Percentiles rank a stretch among this genome's conserved stretches.
Conservation (phyloP, 306 rosid genomes). For the Cicer chorassanicum region DNA sequence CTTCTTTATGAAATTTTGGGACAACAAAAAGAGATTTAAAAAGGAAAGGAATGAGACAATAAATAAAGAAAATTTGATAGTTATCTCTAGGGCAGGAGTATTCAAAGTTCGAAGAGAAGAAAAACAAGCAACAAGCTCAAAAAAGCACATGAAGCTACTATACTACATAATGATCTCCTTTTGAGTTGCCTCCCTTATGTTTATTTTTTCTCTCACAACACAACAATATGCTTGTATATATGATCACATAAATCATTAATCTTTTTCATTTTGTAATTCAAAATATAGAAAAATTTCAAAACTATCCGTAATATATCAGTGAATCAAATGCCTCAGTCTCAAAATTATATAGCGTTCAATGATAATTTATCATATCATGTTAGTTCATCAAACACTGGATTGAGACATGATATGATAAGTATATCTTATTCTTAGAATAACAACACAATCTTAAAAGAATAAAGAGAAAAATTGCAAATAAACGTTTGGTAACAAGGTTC, state of each 20-base stretch:
- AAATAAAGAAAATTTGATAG: slow-evolving; percentile 38
- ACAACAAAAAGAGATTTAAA: slow-evolving; percentile 3
- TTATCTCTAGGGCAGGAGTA: slow-evolving; percentile 13
- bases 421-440: too few species aligned
- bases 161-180: slow-evolving; percentile 44
- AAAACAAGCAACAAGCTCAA: slow-evolving; percentile 39
- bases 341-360: too few species aligned
- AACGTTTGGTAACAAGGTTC: too few species aligned
- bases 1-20: slow-evolving; percentile 22
- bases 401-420: too few species aligned
- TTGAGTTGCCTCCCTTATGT: slow-evolving; percentile 32
- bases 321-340: too few species aligned
- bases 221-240: neutral
- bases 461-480: too few species aligned
- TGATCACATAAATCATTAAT: neutral
- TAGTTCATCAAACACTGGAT: too few species aligned
- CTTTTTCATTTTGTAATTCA: slow-evolving; percentile 14
- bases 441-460: too few species aligned
- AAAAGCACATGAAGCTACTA: slow-evolving; percentile 47
- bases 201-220: slow-evolving; percentile 41
- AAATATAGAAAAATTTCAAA: neutral
- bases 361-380: too few species aligned
- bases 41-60: slow-evolving; percentile 19
- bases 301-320: neutral
- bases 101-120: slow-evolving; percentile 45